A percentile compares a stretch with the other conserved stretches of the same genome.
Conservation (phyloP, 805 yeast species). For the Candida peoriensis region DNA sequence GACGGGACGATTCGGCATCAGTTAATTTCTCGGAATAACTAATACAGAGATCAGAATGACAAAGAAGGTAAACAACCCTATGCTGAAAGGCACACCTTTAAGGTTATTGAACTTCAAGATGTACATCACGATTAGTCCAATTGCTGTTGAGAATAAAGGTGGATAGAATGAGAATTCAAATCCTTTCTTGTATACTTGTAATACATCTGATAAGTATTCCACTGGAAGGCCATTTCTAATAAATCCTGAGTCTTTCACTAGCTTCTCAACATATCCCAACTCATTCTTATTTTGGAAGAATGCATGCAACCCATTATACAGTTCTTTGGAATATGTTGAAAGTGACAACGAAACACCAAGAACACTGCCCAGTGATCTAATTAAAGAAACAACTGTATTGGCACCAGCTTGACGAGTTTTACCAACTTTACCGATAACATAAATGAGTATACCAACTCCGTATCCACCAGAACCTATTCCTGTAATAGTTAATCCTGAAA, state of each 20-base stretch:
- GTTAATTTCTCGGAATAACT: too few species aligned
- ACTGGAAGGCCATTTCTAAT: slow-evolving; percentile 11
- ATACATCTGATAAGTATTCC: slow-evolving; percentile 8
- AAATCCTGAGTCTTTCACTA: slow-evolving; percentile 16
- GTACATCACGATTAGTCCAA: slow-evolving; percentile 13
- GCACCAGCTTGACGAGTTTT: slow-evolving; percentile 37
- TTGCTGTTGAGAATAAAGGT: slow-evolving; percentile 7
- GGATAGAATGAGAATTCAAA: slow-evolving; percentile 15
- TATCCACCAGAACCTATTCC: slow-evolving; percentile 40
- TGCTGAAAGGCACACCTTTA: too few species aligned
- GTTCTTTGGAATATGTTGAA: slow-evolving; percentile 27
- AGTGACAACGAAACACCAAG: slow-evolving; percentile 37
- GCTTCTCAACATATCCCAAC: slow-evolving; percentile 4
- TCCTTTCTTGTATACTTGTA: slow-evolving; percentile 13
- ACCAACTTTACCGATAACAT: slow-evolving; percentile 39
- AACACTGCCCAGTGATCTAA: slow-evolving; percentile 39
- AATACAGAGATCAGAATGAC: too few species aligned
- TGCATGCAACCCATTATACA: slow-evolving; percentile 23
- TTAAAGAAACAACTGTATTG: slow-evolving; percentile 39
- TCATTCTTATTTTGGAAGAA: slow-evolving; percentile 18
- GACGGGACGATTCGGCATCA: too few species aligned
- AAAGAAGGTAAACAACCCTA: too few species aligned
- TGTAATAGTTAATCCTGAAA: slow-evolving; percentile 25
- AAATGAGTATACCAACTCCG: slow-evolving; percentile 32
- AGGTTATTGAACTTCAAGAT: too few species aligned